Evolutionary conservation across 2,329 filamentous ascomycete genomes (phyloP).

Genomic region (Fonsecaea nubica): DNA sequence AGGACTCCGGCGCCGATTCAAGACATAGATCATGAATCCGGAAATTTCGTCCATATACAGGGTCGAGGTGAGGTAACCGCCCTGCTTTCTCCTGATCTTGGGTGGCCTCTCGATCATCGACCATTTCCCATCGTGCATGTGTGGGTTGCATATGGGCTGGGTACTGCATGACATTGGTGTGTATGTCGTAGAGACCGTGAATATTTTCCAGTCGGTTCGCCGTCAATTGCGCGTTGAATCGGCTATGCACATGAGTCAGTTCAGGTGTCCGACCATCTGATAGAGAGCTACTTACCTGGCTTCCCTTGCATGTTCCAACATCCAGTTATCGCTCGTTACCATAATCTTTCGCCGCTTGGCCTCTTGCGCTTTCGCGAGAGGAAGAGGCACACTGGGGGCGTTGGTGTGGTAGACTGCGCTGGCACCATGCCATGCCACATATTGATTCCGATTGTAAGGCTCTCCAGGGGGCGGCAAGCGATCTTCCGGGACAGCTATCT

Average conservation of each 20-base stretch:
- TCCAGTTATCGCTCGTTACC: constrained; percentile 95
- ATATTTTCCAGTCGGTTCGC: constrained; percentile 72
- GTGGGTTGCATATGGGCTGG: constrained; percentile 89
- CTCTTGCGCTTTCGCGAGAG: constrained; percentile 74
- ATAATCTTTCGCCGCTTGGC: constrained; percentile 84
- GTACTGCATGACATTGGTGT: constrained; percentile 91
- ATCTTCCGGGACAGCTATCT: constrained; percentile 89
- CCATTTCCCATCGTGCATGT: constrained; percentile 79
- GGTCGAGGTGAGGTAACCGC: constrained; percentile 62
- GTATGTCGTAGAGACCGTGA: constrained; percentile 85
- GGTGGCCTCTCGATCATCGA: constrained; percentile 49
- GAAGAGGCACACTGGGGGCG: constrained; percentile 75
- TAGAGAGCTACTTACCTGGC: constrained; percentile 69
- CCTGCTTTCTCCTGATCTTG: constrained; percentile 40
- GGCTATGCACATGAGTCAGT: constrained; percentile 58
- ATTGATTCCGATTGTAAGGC: constrained; percentile 98
- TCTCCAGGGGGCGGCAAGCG: constrained; percentile 75
- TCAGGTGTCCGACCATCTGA: not conserved
- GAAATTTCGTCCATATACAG: constrained; percentile 66
- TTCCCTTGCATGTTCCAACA: constrained; percentile 89
- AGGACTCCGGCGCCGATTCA: constrained; percentile 64
- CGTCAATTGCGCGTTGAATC: constrained; percentile 80
- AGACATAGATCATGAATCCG: constrained; percentile 67
- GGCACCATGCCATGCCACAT: constrained; percentile 97
- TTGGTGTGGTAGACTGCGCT: constrained; percentile 93